Evolutionary conservation across 306 rosid genomes (phyloP).

Genomic region (Acmispon strigosus): DNA sequence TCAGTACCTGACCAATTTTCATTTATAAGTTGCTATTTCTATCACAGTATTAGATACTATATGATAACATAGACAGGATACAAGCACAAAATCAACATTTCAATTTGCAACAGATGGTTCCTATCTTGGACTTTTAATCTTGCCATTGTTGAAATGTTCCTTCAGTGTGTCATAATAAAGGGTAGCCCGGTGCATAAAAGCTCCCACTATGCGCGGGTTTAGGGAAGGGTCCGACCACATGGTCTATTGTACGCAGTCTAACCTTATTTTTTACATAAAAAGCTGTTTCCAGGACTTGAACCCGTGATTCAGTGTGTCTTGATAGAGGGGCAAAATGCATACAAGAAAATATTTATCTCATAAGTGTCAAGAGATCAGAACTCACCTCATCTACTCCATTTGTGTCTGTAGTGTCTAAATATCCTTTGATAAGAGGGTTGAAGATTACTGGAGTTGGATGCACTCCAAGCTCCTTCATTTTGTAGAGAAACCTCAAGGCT

Average conservation of each 20-base stretch:
- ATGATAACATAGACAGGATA: neutral
- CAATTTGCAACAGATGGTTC: neutral
- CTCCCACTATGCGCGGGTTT: no score
- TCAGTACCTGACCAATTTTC: conserved; percentile 63
- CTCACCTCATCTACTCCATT: conserved; percentile 72
- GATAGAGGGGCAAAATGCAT: neutral
- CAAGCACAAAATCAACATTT: neutral
- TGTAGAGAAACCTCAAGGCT: conserved; percentile 73
- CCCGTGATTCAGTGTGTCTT: neutral
- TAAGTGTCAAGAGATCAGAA: neutral
- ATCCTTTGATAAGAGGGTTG: conserved; percentile 90
- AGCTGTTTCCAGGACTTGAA: no score
- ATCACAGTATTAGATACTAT: neutral
- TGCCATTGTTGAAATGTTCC: neutral
- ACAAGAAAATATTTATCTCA: neutral
- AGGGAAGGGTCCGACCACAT: no score
- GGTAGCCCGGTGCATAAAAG: neutral
- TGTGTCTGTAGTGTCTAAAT: conserved; percentile 58
- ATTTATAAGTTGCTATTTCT: conserved; percentile 4
- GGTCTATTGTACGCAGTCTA: no score
- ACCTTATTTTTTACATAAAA: no score
- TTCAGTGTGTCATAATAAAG: neutral
- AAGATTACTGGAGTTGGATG: conserved; percentile 74
- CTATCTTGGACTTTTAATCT: neutral
- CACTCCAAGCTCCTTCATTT: conserved; percentile 74